Evolutionary conservation across 352 stramenopile genomes (phyloP), one percentile per base, ranked within the genome.

Genomic region (Nothophytophthora sp.): DNA sequence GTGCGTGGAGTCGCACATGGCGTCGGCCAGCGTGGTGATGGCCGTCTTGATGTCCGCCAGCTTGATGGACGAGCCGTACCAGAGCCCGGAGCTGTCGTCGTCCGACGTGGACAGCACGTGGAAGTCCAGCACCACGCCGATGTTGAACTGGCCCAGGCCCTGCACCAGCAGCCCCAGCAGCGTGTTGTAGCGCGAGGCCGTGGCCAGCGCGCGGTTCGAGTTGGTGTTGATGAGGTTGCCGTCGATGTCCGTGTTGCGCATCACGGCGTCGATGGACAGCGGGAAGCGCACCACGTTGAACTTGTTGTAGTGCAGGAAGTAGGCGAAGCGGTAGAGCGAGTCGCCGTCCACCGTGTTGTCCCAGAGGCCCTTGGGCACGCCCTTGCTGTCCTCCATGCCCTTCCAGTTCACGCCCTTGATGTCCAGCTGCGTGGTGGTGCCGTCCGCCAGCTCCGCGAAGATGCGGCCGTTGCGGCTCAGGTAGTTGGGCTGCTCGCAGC

Each of bases 401-500:
- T 88, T 73, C 84, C 84, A 95, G 68, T 91, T 95, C 40, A 92
- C 64, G 39, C 84, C 84, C 63, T 95, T 95, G 52, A 95, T 86
- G 50, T 89, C 75, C 16, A 95, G 63, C 55, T 86, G 72, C 29
- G 76, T 75, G 25, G 83, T 70, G 23, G 65, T 77, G 39, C 72
- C 76, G 28, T 72, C 63, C 23, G 66, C 67, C 40, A 84, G 62
- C 28, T 78, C 62, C 0, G 81, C 83, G 25, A 77, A 73, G 47
- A 95, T 90, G 43, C 62, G 63, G 29, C 81, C 81, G 33, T 91
- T 81, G 58, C 87, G 89, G 54, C 80, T 92, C 11, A 90, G 52
- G 54, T 80, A 95, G 63, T 95, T 88, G 44, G 83, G 83, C 60
- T 90, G 84, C 36, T 92, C 54, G 54, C 84, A 95, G n/a, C 57